A percentile compares a stretch with the other conserved stretches of the same genome.
These are phyloP conservation scores for Leptomonas pyrrhocoris DNA, from an alignment of 208 protist genomes.

Conservation along the genomic window DNA sequence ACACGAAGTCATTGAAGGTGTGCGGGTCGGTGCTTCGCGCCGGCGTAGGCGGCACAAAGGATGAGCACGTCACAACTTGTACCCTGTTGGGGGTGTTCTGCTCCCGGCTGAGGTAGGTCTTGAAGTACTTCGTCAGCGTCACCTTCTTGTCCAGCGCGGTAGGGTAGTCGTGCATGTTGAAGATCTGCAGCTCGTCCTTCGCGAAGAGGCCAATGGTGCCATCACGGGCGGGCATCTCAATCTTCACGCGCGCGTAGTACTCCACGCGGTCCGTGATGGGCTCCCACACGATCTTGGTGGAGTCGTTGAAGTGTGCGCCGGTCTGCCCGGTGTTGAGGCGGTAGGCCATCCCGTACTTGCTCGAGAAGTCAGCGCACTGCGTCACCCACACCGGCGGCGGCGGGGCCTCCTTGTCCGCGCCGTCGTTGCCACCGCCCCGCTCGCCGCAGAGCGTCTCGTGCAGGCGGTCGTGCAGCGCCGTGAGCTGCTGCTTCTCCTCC, in stretches of 20 bases:
- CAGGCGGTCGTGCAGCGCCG: constrained; percentile 66
- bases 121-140: constrained; percentile 97
- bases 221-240: constrained; percentile 45
- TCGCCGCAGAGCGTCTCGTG: constrained; percentile 61
- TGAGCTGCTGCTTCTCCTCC: constrained; percentile 57
- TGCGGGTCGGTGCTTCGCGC: constrained; percentile 53
- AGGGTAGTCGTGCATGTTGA: constrained; percentile 76
- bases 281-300: constrained; percentile 95
- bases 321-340: constrained; percentile 91
- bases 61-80: constrained; percentile 67
- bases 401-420: constrained; percentile 18
- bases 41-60: constrained; percentile 35
- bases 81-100: constrained; percentile 50
- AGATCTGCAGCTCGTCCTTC: constrained; percentile 77
- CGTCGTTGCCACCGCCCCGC: constrained; percentile 9
- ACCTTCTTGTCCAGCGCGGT: constrained; percentile 96
- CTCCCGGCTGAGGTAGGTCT: constrained; percentile 70
- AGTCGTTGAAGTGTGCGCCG: constrained; percentile 98
- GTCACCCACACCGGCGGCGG: constrained; percentile 87
- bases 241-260: constrained; percentile 80
- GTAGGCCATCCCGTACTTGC: constrained; percentile 98
- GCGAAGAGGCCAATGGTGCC: constrained; percentile 45
- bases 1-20: constrained; percentile 80
- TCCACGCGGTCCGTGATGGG: constrained; percentile 69
- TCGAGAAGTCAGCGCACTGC: constrained; percentile 94